Conservation (phyloP, 106 monocot genomes). For the Apostasia ramifera region DNA sequence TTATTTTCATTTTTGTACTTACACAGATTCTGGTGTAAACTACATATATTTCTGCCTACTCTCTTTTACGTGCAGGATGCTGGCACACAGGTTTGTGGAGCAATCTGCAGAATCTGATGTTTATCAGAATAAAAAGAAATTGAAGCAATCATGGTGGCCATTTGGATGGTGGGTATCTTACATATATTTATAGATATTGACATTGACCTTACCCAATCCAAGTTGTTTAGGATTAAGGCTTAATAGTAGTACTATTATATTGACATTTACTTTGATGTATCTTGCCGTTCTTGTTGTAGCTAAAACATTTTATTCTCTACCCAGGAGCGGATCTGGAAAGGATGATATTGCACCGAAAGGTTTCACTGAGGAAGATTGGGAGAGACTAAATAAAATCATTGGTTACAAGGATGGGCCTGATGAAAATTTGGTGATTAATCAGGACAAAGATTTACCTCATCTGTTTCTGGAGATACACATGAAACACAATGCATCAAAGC, state of each 20-base stretch:
- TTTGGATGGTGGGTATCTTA: constrained; percentile 58
- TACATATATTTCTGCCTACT: neutral
- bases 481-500: constrained; percentile 94
- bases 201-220: neutral
- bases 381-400: constrained; percentile 73
- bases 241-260: too few relatives aligned
- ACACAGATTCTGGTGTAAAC: too few relatives aligned
- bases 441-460: constrained; percentile 55
- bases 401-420: constrained; percentile 88
- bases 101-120: constrained; percentile 51
- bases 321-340: constrained; percentile 60
- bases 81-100: constrained; percentile 90
- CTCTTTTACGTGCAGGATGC: constrained; percentile 58
- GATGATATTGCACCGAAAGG: constrained; percentile 42
- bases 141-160: constrained; percentile 75
- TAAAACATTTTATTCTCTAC: constrained; percentile 5
- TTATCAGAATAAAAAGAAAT: constrained; percentile 44
- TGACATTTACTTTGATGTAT: too few relatives aligned
- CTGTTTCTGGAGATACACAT: constrained; percentile 77
- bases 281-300: neutral
- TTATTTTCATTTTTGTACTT: too few relatives aligned
- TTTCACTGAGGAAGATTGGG: constrained; percentile 86
- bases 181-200: constrained; percentile 6
- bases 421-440: constrained; percentile 22
- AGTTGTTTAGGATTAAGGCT: too few relatives aligned